phyloP scores from a whole-genome alignment of 768 basidiomycete species.

The Suillus placidus region DNA sequence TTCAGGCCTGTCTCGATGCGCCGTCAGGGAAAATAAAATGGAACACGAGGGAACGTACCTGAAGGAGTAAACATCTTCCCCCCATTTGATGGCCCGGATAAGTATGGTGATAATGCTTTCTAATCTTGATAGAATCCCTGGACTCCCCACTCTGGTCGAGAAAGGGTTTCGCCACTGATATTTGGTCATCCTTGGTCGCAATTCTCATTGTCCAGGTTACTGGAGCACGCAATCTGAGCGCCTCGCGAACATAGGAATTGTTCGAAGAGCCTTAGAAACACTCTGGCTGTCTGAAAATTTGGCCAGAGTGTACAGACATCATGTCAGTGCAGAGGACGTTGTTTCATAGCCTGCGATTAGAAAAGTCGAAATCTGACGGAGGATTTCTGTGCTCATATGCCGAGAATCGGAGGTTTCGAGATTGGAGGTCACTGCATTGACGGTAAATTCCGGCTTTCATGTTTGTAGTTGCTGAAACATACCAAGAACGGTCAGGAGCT shows the following conservation, averaged over 20 bases:
- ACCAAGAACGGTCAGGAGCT: conserved; percentile 61
- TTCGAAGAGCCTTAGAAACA: conserved; percentile 47
- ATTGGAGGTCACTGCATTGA: conserved; percentile 59
- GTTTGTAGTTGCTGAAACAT: conserved; percentile 22
- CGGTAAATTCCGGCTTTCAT: conserved; percentile 10
- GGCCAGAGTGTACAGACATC: conserved; percentile 62
- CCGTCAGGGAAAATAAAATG: conserved; percentile 26
- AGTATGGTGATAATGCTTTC: conserved; percentile 59
- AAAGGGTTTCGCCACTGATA: conserved; percentile 49
- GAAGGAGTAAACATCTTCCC: conserved; percentile 65
- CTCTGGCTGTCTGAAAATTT: conserved; percentile 48
- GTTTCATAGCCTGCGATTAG: conserved; percentile 70
- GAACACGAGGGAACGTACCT: conserved; percentile 40
- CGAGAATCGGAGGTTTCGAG: conserved; percentile 44
- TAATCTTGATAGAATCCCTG: conserved; percentile 39
- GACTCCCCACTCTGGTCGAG: conserved; percentile 35
- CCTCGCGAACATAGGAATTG: conserved; percentile 50
- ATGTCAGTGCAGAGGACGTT: conserved; percentile 57
- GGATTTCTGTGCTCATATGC: conserved; percentile 56
- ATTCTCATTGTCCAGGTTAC: conserved; percentile 64
- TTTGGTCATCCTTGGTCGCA: conserved; percentile 47
- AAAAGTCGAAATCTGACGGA: conserved; percentile 67
- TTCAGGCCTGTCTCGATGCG: conserved; percentile 45
- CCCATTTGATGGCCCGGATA: conserved; percentile 70
- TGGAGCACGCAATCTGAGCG: conserved; percentile 56